phyloP scores from a whole-genome alignment of 1,284 basidiomycete species.

The Puccinia triticina region DNA sequence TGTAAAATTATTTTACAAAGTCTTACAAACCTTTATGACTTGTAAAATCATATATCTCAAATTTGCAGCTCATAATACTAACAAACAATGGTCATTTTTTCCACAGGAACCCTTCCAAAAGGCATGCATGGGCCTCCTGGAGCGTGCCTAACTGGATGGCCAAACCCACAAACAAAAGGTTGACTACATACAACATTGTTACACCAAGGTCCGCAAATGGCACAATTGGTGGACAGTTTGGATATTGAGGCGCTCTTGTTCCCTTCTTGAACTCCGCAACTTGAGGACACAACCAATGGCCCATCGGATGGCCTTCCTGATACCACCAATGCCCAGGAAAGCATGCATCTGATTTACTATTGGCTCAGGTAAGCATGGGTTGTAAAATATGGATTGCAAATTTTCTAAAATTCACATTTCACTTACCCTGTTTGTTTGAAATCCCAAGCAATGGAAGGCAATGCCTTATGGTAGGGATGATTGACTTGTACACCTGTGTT shows the following conservation, averaged over 20 bases:
- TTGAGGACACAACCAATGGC: too few relatives aligned
- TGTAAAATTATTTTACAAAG: too few relatives aligned
- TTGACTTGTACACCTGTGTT: background rate
- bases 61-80: too few relatives aligned
- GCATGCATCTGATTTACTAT: too few relatives aligned
- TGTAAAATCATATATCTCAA: background rate
- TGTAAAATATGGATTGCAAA: background rate
- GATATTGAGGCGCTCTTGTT: slow-evolving; percentile 29
- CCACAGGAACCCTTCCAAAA: too few relatives aligned
- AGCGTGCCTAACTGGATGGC: too few relatives aligned
- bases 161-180: too few relatives aligned
- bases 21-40: background rate
- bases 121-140: too few relatives aligned
- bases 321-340: too few relatives aligned
- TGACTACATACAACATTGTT: background rate
- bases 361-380: too few relatives aligned
- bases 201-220: slow-evolving; percentile 8
- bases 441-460: background rate
- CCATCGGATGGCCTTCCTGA: background rate
- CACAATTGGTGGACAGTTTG: slow-evolving; percentile 3
- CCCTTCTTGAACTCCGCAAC: background rate
- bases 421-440: background rate
- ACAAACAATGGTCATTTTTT: slow-evolving; percentile 1
- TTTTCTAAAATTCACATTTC: background rate
- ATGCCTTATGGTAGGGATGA: too few relatives aligned